These are phyloP conservation scores for Trypanosoma vivax DNA, from an alignment of 208 protist species.

Conservation along the genomic window DNA sequence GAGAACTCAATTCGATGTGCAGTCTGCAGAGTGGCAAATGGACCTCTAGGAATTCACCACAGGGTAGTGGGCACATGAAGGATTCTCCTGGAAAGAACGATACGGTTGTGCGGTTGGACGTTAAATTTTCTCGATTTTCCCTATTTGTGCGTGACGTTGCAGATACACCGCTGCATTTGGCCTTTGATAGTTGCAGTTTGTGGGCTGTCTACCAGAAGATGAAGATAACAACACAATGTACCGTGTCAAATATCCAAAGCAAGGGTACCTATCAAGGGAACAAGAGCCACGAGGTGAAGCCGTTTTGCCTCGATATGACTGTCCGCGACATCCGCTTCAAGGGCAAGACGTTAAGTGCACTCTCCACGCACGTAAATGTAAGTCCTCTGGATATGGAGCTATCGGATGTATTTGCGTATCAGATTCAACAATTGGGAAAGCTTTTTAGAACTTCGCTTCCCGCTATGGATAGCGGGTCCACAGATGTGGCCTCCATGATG, in stretches of 20 bases:
- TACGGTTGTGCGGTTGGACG: too few species aligned
- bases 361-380: constrained; percentile 29
- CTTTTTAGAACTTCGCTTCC: constrained; percentile 16
- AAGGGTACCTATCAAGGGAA: constrained; percentile 31
- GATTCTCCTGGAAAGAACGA: too few species aligned
- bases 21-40: neutral
- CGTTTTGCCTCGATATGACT: constrained; percentile 37
- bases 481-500: too few species aligned
- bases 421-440: constrained; percentile 27
- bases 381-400: constrained; percentile 38
- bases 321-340: constrained; percentile 27
- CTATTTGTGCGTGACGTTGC: constrained; percentile 21
- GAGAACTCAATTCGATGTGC: neutral
- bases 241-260: constrained; percentile 26
- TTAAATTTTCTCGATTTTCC: constrained; percentile 17
- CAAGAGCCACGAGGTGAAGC: constrained; percentile 26
- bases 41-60: too few species aligned
- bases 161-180: constrained; percentile 20
- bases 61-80: too few species aligned
- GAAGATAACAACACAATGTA: constrained; percentile 40
- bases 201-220: constrained; percentile 19
- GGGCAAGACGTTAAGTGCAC: constrained; percentile 16
- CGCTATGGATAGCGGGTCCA: too few species aligned
- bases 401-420: constrained; percentile 52
- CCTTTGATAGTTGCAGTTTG: constrained; percentile 21